Base-by-base conservation (phyloP, 768 basidiomycete species). In the Myochromella boudieri region DNA sequence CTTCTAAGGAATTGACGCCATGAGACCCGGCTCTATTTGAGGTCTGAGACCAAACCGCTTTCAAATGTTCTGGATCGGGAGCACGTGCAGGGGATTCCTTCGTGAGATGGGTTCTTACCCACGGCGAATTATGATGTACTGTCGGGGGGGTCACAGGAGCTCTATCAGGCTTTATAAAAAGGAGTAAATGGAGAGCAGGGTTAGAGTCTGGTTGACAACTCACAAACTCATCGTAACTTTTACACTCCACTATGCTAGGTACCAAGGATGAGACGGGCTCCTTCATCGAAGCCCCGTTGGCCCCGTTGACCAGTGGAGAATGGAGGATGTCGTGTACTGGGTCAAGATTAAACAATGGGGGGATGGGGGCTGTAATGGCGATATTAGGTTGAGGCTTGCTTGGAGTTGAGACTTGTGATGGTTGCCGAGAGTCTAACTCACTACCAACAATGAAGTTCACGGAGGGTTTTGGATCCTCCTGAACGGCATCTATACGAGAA, bases 31-130 rank as follows among this genome's bases (percentile, higher is more conserved):
- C 72, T 62, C 86, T 85, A 61, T 82, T 81, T 3, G 89, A 77
- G 4, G 84, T 77, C 57, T 89, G 84, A 15, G 87, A 87, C 87
- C 91, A 92, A 6, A 92, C 79, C 18, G 86, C 84, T 64, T 87
- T 91, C 42, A 93, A 69, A 53, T 88, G 88, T 58, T 91, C 89
- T n/a, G 86, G 85, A 61, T 90, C 87, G 5, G 87, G 85, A 29
- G 74, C 76, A 42, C 86, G 76, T 31, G 80, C 77, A 12, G 85
- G 75, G 7, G 82, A 79, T 27, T 91, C 87, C 61, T 89, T 90
- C 53, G 67, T 78, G 50, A 82, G 58, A 6, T 83, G 69, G 34
- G 78, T 72, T 57, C 77, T 75, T 37, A 74, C 64, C 82, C 86
- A 85, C 8, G 79, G 64, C n/a, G 71, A 57, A 37, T 66, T 58